Evolutionary conservation across 2,329 filamentous ascomycete species (phyloP).

Genomic region (Cercospora zeina): DNA sequence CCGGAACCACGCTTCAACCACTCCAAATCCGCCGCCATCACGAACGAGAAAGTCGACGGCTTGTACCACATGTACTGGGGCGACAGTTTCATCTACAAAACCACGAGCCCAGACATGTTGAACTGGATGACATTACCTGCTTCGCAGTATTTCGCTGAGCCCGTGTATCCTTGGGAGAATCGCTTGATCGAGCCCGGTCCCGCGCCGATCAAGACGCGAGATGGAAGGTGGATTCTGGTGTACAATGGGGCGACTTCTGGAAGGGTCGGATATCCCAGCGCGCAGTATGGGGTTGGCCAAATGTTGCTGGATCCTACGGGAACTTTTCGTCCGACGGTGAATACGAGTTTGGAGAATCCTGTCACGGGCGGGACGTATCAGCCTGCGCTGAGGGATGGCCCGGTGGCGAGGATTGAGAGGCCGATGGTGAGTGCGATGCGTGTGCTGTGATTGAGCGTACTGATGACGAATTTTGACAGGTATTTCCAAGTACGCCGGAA

Average conservation of each 20-base stretch:
- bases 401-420: constrained; percentile 38
- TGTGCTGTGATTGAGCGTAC: not conserved
- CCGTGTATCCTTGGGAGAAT: constrained; percentile 40
- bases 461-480: not conserved
- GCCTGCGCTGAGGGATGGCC: constrained; percentile 30
- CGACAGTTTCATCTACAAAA: constrained; percentile 39
- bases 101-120: constrained; percentile 38
- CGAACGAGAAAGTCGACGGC: constrained; percentile 38
- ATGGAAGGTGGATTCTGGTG: constrained; percentile 40
- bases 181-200: constrained; percentile 40
- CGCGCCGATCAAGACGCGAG: constrained; percentile 40
- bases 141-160: constrained; percentile 32
- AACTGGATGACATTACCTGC: constrained; percentile 35
- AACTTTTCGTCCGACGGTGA: constrained; percentile 22
- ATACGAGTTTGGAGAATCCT: constrained; percentile 23
- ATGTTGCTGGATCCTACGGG: constrained; percentile 40
- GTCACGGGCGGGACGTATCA: constrained; percentile 24
- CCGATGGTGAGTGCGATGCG: constrained; percentile 26
- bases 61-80: constrained; percentile 43
- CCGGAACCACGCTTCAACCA: constrained; percentile 25
- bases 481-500: constrained; percentile 34
- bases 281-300: constrained; percentile 40
- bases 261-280: constrained; percentile 33
- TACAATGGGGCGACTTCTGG: constrained; percentile 39
- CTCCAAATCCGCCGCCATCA: constrained; percentile 37